These are phyloP conservation scores for Euclidium syriacum DNA, from an alignment of 345 rosid species.

Conservation along the genomic window DNA sequence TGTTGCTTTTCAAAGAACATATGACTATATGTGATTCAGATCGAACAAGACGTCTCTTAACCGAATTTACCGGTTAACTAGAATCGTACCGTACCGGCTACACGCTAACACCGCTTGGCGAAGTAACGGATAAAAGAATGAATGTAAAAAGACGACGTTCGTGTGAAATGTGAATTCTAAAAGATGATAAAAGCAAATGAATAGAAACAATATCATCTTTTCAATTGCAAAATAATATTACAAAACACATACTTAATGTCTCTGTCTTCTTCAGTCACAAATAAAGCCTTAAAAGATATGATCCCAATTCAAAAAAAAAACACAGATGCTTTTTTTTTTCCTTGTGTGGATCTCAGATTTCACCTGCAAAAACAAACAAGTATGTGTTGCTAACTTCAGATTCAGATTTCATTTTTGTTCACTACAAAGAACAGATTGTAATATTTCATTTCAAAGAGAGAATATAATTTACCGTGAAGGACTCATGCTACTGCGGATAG, in stretches of 20 bases:
- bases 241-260: slow-evolving; percentile 10
- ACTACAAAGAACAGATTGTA: neutral
- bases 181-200: too few species aligned
- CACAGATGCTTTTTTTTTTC: neutral
- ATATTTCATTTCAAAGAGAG: neutral
- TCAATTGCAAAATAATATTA: neutral
- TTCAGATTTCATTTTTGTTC: neutral
- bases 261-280: neutral
- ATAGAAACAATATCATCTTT: neutral
- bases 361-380: slow-evolving; percentile 19
- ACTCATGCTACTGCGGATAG: too few species aligned
- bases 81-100: too few species aligned
- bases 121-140: too few species aligned
- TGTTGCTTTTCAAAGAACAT: neutral
- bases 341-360: neutral
- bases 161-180: too few species aligned
- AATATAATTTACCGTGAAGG: too few species aligned
- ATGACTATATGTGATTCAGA: too few species aligned
- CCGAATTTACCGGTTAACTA: too few species aligned
- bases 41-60: too few species aligned
- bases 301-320: neutral
- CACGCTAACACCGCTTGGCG: too few species aligned
- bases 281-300: neutral
- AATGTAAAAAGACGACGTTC: too few species aligned
- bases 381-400: too few species aligned